Percentiles rank a stretch among this genome's conserved stretches.
These are phyloP conservation scores for Daldinia sp. DNA, from an alignment of 2,329 filamentous ascomycete species.

Conservation along the genomic window DNA sequence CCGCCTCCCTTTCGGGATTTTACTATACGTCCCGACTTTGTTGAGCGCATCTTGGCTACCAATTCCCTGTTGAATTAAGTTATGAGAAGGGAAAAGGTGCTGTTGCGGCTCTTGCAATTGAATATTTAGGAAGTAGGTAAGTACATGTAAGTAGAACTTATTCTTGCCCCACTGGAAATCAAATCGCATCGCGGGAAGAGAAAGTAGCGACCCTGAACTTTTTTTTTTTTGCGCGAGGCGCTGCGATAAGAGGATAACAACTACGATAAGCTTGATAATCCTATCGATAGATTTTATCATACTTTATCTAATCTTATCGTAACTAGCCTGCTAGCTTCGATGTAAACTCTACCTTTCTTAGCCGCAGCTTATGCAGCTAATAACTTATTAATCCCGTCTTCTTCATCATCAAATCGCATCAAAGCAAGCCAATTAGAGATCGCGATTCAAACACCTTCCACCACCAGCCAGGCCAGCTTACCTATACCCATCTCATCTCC, in stretches of 20 bases:
- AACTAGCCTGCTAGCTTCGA: no score
- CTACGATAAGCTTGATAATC: not conserved
- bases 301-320: no score
- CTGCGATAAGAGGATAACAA: slow-evolving; percentile 40
- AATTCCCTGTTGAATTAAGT: not conserved
- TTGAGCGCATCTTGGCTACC: slow-evolving; percentile 64
- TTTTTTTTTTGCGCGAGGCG: slow-evolving; percentile 36
- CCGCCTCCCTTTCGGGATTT: slow-evolving; percentile 73
- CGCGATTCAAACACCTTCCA: slow-evolving; percentile 12
- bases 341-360: not conserved
- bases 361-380: not conserved
- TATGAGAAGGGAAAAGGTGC: slow-evolving; percentile 1
- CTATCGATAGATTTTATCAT: slow-evolving; percentile 3
- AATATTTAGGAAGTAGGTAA: no score
- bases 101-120: slow-evolving; percentile 23
- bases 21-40: slow-evolving; percentile 71
- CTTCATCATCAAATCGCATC: no score
- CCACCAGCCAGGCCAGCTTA: not conserved
- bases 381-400: not conserved
- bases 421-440: slow-evolving; percentile 9
- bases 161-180: slow-evolving; percentile 1
- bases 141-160: not conserved
- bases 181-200: slow-evolving; percentile 1
- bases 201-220: slow-evolving; percentile 35
- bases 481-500: not conserved